Percentiles rank a stretch among this genome's conserved stretches.
phyloP scores from a whole-genome alignment of 768 basidiomycete species.

The Symmetrospora coprosmae region DNA sequence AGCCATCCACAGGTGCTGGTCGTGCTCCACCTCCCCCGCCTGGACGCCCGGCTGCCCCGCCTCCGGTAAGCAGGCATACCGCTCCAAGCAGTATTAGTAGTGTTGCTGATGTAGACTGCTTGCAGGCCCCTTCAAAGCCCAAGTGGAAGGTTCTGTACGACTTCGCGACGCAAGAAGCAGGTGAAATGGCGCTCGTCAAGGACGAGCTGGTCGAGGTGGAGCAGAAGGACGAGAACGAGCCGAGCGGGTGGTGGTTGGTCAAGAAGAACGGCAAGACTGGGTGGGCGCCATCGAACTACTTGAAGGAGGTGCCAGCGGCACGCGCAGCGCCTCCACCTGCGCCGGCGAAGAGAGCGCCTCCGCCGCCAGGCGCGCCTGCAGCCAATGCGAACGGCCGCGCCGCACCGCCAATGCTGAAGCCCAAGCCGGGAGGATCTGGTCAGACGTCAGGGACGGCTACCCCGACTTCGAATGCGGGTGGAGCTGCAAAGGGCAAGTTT shows the following conservation, averaged over 20 bases:
- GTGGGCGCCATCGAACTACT: constrained; percentile 89
- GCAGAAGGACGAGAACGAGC: constrained; percentile 72
- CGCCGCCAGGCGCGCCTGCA: constrained; percentile 30
- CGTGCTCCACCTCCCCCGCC: constrained; percentile 42
- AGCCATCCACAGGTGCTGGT: constrained; percentile 32
- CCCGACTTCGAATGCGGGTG: too few species aligned
- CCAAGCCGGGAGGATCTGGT: too few species aligned
- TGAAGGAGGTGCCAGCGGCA: constrained; percentile 61
- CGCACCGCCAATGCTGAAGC: too few species aligned
- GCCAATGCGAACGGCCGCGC: constrained; percentile 49
- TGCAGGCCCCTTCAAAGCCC: constrained; percentile 14
- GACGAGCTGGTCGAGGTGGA: constrained; percentile 83
- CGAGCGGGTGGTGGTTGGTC: constrained; percentile 82
- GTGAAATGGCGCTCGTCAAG: constrained; percentile 76
- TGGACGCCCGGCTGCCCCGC: constrained; percentile 44
- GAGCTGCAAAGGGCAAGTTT: too few species aligned
- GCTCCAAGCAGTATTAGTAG: too few species aligned
- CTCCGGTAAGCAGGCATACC: constrained; percentile 38
- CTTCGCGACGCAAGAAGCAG: constrained; percentile 74
- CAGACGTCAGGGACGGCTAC: too few species aligned
- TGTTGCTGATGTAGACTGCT: background rate
- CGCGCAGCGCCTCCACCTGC: constrained; percentile 50
- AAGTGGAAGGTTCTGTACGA: constrained; percentile 46
- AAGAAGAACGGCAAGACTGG: constrained; percentile 68
- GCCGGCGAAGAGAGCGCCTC: constrained; percentile 31